Conservation (phyloP, 1,139 yeast genomes). For the Zhuliangozyma blackwelliae region DNA sequence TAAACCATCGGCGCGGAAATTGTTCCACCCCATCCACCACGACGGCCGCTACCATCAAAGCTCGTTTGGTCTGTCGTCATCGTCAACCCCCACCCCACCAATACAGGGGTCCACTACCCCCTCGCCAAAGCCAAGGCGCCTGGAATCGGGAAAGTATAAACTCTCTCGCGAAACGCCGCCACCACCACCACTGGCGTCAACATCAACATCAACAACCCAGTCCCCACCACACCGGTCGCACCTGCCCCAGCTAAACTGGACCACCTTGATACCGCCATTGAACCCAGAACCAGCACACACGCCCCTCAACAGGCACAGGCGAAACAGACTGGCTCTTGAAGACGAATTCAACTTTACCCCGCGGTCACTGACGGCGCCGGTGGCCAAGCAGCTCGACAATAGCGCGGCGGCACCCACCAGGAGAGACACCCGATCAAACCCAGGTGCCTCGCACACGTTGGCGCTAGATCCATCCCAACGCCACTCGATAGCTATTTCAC, state of each 20-base stretch:
- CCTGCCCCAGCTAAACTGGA: constrained; percentile 14
- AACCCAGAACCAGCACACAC: constrained; percentile 4
- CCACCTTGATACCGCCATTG: constrained; percentile 18
- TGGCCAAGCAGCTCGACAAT: constrained; percentile 4
- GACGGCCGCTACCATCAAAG: constrained; percentile 5
- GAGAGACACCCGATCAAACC: no score
- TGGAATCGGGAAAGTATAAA: background rate
- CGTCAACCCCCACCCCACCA: constrained; percentile 3
- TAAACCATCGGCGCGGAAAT: constrained; percentile 1
- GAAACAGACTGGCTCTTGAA: constrained; percentile 2
- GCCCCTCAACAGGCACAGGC: constrained; percentile 3
- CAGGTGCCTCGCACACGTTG: no score
- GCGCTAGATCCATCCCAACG: constrained; percentile 7
- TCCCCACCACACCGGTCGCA: background rate
- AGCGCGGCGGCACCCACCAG: background rate
- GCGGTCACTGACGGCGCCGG: no score
- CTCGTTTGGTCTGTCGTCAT: background rate
- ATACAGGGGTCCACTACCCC: constrained; percentile 1
- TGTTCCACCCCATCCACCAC: constrained; percentile 10
- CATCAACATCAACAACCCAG: background rate
- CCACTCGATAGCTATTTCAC: constrained; percentile 16
- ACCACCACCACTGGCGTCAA: constrained; percentile 1
- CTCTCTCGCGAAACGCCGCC: constrained; percentile 1
- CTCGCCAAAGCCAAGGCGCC: constrained; percentile 3
- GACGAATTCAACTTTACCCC: constrained; percentile 8